Evolutionary conservation across 768 basidiomycete species (phyloP).

Genomic region (Sarcodon aspratus): DNA sequence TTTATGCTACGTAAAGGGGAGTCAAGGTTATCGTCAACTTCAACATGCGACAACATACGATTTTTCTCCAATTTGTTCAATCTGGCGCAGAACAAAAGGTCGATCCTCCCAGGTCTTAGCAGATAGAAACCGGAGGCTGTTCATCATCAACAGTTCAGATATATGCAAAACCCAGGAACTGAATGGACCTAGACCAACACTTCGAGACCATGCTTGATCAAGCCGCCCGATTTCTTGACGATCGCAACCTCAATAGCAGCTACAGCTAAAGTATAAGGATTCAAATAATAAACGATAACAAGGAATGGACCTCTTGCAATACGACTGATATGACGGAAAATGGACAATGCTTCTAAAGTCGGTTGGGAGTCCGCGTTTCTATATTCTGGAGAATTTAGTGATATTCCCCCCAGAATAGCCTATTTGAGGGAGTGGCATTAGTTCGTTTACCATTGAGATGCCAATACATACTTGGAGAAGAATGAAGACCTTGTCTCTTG

Average conservation of each 20-base stretch:
- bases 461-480: slow-evolving; percentile 53
- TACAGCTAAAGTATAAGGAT: slow-evolving; percentile 16
- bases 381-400: slow-evolving; percentile 57
- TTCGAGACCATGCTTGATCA: slow-evolving; percentile 66
- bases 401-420: slow-evolving; percentile 65
- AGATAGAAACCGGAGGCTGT: slow-evolving; percentile 61
- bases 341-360: slow-evolving; percentile 49
- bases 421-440: slow-evolving; percentile 16
- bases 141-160: neutral
- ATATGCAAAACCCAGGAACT: neutral
- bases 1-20: slow-evolving; percentile 10
- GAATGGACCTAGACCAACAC: slow-evolving; percentile 30
- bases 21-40: neutral
- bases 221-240: slow-evolving; percentile 49
- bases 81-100: slow-evolving; percentile 73
- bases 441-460: neutral
- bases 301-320: slow-evolving; percentile 54
- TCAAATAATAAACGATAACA: slow-evolving; percentile 2
- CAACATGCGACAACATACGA: slow-evolving; percentile 39
- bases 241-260: slow-evolving; percentile 74
- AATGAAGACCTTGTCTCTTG: slow-evolving; percentile 70
- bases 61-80: slow-evolving; percentile 88
- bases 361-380: slow-evolving; percentile 64
- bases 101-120: slow-evolving; percentile 92
- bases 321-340: slow-evolving; percentile 69